These are phyloP conservation scores for Cymbopogon flexuosus DNA, from an alignment of 202 grass and related monocot genomes.

Conservation along the genomic window DNA sequence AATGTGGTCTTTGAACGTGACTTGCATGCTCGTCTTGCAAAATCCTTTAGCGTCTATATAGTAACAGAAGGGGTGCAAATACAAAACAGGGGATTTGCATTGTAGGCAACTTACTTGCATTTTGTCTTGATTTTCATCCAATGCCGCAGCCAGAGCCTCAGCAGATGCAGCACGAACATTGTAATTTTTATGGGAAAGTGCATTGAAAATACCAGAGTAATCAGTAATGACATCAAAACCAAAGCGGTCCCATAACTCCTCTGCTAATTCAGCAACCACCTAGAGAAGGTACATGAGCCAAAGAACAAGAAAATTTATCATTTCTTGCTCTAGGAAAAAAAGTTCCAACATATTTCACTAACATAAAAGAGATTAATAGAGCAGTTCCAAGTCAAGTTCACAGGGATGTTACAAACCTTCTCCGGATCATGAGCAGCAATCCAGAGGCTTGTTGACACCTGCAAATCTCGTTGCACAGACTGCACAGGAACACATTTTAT, in stretches of 20 bases:
- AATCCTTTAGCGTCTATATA: background rate
- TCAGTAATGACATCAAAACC: conserved; percentile 79
- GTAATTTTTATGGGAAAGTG: conserved; percentile 82
- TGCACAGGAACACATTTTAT: conserved; percentile 83
- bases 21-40: background rate
- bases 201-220: conserved; percentile 79
- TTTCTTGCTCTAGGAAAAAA: background rate
- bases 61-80: background rate
- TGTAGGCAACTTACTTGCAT: conserved; percentile 63
- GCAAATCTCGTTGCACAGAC: conserved; percentile 56
- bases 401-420: conserved; percentile 61
- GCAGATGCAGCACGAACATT: conserved; percentile 85
- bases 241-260: conserved; percentile 88
- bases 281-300: conserved; percentile 35
- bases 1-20: background rate
- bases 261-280: conserved; percentile 84
- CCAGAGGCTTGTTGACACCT: conserved; percentile 84
- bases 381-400: conserved; percentile 21
- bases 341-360: conserved; percentile 5
- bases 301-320: conserved; percentile 26
- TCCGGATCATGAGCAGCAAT: conserved; percentile 91
- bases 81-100: background rate
- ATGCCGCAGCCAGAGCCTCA: conserved; percentile 83
- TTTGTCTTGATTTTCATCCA: conserved; percentile 80
- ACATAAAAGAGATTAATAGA: background rate